A percentile compares a stretch with the other conserved stretches of the same genome.
phyloP scores from a whole-genome alignment of 2,329 filamentous ascomycete species.

The Penicillium sp. region DNA sequence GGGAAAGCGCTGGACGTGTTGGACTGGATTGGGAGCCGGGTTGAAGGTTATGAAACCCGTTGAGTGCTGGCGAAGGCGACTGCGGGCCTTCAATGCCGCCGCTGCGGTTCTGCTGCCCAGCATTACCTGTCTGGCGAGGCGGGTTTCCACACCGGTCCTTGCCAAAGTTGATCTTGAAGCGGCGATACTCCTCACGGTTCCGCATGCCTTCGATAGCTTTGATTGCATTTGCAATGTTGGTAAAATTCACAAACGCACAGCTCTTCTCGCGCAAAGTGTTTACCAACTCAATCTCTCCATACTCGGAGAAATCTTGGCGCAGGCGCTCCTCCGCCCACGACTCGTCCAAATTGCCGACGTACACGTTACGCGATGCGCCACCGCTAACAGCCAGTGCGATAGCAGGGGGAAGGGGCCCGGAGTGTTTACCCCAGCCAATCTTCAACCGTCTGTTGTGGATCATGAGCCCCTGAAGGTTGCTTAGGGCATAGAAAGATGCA shows the following conservation, averaged over 20 bases:
- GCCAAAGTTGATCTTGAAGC: conserved; percentile 99
- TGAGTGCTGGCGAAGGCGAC: conserved; percentile 60
- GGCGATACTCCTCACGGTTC: conserved; percentile 92
- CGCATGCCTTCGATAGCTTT: conserved; percentile 97
- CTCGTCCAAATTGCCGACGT: conserved; percentile 96
- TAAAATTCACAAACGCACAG: conserved; percentile 99
- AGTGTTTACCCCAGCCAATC: conserved; percentile 99
- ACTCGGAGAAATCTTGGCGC: conserved; percentile 95
- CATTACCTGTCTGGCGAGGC: conserved; percentile 78
- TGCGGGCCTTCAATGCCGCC: conserved; percentile 56
- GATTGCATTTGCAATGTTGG: conserved; percentile 99
- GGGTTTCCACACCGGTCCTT: conserved; percentile 98
- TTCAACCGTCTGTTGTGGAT: conserved; percentile 98
- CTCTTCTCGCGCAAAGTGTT: conserved; percentile 98
- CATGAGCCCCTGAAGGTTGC: conserved; percentile 97
- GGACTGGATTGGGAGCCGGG: conserved; percentile 64
- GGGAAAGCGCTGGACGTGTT: conserved; percentile 58
- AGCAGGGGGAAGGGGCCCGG: conserved; percentile 89
- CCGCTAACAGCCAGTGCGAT: conserved; percentile 96
- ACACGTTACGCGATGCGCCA: conserved; percentile 97
- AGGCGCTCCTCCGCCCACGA: conserved; percentile 96
- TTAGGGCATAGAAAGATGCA: conserved; percentile 95
- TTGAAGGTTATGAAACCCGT: conserved; percentile 61
- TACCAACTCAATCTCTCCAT: conserved; percentile 95
- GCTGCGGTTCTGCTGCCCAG: conserved; percentile 69